phyloP scores from a whole-genome alignment of 1,139 yeast genomes.

The Blastobotrys apis region DNA sequence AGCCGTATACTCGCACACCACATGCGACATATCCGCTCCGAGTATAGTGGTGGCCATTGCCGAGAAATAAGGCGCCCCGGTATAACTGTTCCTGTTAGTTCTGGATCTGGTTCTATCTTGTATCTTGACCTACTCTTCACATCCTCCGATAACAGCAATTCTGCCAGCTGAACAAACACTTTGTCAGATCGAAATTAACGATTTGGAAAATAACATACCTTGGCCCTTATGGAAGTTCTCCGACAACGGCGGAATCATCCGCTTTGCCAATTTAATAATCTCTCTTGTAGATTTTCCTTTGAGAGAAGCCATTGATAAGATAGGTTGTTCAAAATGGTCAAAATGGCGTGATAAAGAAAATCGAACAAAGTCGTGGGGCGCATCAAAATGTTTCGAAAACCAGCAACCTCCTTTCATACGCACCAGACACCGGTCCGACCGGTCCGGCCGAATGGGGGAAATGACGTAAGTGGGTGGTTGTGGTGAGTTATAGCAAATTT shows the following conservation, averaged over 20 bases:
- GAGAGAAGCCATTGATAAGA: not conserved
- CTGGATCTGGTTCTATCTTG: not conserved
- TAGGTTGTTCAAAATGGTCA: not conserved
- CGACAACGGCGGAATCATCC: constrained; percentile 70
- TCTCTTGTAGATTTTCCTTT: constrained; percentile 13
- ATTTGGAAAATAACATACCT: constrained; percentile 31
- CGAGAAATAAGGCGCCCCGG: constrained; percentile 94
- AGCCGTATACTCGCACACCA: constrained; percentile 75
- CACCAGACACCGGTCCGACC: too few relatives aligned
- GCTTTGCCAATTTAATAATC: constrained; percentile 38
- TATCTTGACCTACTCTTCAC: constrained; percentile 55
- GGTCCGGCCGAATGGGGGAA: too few relatives aligned
- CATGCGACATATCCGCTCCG: constrained; percentile 87
- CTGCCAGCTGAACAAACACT: constrained; percentile 54
- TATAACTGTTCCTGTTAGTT: constrained; percentile 43
- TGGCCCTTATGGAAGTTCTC: constrained; percentile 85
- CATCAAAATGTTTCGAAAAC: too few relatives aligned
- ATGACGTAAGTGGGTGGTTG: too few relatives aligned
- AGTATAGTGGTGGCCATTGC: constrained; percentile 77
- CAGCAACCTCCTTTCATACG: too few relatives aligned
- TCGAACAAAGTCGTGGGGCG: too few relatives aligned
- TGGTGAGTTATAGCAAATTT: too few relatives aligned
- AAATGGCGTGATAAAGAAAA: not conserved
- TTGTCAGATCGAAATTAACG: not conserved
- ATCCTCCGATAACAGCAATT: constrained; percentile 85